Conservation (phyloP, 257 asterid species). For the Solanum sitiens region DNA sequence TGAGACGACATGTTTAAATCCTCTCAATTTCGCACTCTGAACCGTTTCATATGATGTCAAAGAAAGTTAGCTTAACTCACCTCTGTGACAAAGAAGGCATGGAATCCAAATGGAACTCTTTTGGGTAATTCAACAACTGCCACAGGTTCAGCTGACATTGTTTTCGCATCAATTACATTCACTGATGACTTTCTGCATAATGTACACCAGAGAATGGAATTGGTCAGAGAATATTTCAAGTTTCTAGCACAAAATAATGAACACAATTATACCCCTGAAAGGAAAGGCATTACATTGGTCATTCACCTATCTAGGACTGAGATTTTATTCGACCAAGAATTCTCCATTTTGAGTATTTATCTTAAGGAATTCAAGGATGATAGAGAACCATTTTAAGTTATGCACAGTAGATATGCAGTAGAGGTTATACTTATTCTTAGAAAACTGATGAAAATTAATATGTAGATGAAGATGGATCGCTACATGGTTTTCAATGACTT, state of each 20-base stretch:
- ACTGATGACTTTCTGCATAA: slow-evolving; percentile 68
- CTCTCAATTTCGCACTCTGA: not conserved
- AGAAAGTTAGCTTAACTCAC: slow-evolving; percentile 11
- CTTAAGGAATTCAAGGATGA: not conserved
- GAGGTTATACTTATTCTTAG: not conserved
- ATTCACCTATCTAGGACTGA: not conserved
- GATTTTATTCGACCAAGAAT: not conserved
- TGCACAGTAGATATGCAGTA: not conserved
- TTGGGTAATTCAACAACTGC: slow-evolving; percentile 74
- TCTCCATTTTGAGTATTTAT: not conserved
- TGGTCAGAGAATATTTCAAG: not conserved
- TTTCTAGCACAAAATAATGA: not conserved
- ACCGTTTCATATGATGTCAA: not conserved
- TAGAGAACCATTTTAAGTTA: not conserved
- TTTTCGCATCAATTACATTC: slow-evolving; percentile 81
- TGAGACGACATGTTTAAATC: not conserved
- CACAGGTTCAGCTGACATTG: slow-evolving; percentile 84
- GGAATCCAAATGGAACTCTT: slow-evolving; percentile 91
- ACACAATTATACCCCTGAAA: not conserved
- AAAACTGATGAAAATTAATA: not conserved
- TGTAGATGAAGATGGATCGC: not conserved
- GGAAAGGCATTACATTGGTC: not conserved
- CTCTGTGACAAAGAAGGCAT: slow-evolving; percentile 90
- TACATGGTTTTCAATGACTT: not conserved
- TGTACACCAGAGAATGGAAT: not conserved